A percentile compares a stretch with the other conserved stretches of the same genome.
Evolutionary conservation across 495 filamentous ascomycete species (phyloP).

Genomic region (Pseudevernia furfuracea): DNA sequence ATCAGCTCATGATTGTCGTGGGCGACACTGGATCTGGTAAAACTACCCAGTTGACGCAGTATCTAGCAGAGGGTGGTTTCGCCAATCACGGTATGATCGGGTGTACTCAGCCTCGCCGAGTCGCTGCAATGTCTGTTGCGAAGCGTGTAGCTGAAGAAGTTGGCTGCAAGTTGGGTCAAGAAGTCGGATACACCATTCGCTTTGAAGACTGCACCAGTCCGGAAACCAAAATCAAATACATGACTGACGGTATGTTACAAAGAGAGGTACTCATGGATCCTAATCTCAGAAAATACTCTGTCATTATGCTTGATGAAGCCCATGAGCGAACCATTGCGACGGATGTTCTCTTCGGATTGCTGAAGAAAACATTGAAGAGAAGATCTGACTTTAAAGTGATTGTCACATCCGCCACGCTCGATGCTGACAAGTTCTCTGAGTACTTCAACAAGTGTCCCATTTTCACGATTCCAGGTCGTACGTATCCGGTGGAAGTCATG

Average conservation of each 20-base stretch:
- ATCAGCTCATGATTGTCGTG: slow-evolving; percentile 92
- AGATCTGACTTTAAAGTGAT: slow-evolving; percentile 87
- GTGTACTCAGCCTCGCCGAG: slow-evolving; percentile 93
- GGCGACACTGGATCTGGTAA: slow-evolving; percentile 97
- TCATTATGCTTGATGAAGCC: slow-evolving; percentile 97
- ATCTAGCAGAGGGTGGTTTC: slow-evolving; percentile 86
- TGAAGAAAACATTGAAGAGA: slow-evolving; percentile 88
- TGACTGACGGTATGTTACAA: slow-evolving; percentile 98
- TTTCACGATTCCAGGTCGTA: slow-evolving; percentile 91
- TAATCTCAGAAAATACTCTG: slow-evolving; percentile 76
- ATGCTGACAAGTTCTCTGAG: slow-evolving; percentile 93
- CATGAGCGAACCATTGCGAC: slow-evolving; percentile 97
- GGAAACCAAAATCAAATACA: slow-evolving; percentile 94
- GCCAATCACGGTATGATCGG: slow-evolving; percentile 87
- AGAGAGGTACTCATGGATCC: slow-evolving; percentile 89
- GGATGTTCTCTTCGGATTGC: slow-evolving; percentile 85
- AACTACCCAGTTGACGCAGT: slow-evolving; percentile 94
- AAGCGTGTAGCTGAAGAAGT: slow-evolving; percentile 97
- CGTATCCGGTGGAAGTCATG: slow-evolving; percentile 90
- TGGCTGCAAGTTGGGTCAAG: slow-evolving; percentile 78
- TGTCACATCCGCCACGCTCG: slow-evolving; percentile 90
- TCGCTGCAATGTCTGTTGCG: slow-evolving; percentile 94
- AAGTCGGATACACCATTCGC: slow-evolving; percentile 95
- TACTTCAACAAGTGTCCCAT: slow-evolving; percentile 95
- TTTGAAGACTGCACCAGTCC: slow-evolving; percentile 93